These are phyloP conservation scores for Phaffia rhodozyma DNA, from an alignment of 1,284 basidiomycete species.

Conservation along the genomic window DNA sequence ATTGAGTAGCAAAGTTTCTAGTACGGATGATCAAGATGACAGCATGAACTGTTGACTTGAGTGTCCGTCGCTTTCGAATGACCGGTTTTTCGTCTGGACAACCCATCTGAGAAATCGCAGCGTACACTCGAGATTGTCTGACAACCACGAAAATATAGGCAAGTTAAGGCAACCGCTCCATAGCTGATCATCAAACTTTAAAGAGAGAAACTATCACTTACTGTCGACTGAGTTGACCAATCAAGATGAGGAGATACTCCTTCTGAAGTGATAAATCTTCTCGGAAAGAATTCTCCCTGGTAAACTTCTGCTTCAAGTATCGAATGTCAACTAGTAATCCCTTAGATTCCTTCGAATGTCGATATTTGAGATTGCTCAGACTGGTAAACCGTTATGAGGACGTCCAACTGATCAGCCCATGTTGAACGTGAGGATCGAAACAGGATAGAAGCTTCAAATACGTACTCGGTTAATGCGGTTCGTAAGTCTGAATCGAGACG, in stretches of 20 bases:
- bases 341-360: constrained; percentile 75
- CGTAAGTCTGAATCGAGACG: no score
- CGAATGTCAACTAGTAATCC: constrained; percentile 76
- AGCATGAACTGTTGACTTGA: constrained; percentile 11
- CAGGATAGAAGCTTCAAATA: no score
- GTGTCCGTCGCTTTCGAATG: background rate
- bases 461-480: no score
- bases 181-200: background rate
- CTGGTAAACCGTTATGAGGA: no score
- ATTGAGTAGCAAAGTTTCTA: constrained; percentile 3
- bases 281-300: constrained; percentile 71
- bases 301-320: constrained; percentile 85
- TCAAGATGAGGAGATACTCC: constrained; percentile 43
- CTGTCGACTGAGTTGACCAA: constrained; percentile 12
- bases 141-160: no score
- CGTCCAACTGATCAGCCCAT: no score
- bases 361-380: constrained; percentile 25
- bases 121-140: constrained; percentile 13
- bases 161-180: background rate
- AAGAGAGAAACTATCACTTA: background rate
- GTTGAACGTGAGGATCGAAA: no score
- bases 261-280: constrained; percentile 76
- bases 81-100: background rate
- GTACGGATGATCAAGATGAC: constrained; percentile 15
- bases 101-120: constrained; percentile 11